Percentiles rank a stretch among this genome's conserved stretches.
Conservation (phyloP, 805 yeast species). For the Vanderwaltozyma polyspora region DNA sequence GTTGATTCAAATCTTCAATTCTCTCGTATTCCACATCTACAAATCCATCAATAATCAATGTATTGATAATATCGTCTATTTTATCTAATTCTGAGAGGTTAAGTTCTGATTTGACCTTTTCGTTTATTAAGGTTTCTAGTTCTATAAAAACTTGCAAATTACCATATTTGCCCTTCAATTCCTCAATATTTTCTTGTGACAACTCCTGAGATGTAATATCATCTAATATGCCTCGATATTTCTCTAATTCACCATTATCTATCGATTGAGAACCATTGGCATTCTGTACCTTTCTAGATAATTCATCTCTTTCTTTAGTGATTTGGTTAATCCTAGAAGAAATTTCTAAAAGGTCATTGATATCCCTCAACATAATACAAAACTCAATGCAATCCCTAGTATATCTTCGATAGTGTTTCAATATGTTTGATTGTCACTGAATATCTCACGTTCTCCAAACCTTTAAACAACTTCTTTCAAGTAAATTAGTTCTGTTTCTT, state of each 20-base stretch:
- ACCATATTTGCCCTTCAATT: slow-evolving; percentile 17
- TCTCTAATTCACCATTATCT: slow-evolving; percentile 1
- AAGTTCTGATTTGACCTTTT: slow-evolving; percentile 5
- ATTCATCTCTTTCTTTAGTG: slow-evolving; percentile 12
- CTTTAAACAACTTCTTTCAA: not conserved
- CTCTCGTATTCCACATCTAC: slow-evolving; percentile 1
- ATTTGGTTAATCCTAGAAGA: slow-evolving; percentile 19
- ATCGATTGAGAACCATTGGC: slow-evolving; percentile 3
- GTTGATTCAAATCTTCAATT: not conserved
- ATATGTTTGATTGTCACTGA: too few species aligned
- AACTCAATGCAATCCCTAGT: too few species aligned
- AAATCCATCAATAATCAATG: not conserved
- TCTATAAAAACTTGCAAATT: slow-evolving; percentile 10
- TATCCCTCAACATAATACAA: slow-evolving; percentile 9
- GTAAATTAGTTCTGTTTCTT: too few species aligned
- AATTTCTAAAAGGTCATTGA: slow-evolving; percentile 20
- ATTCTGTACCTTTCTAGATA: slow-evolving; percentile 12
- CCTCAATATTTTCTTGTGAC: slow-evolving; percentile 6
- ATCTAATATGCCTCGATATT: slow-evolving; percentile 11
- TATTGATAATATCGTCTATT: slow-evolving; percentile 2
- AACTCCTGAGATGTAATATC: slow-evolving; percentile 11
- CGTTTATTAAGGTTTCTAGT: slow-evolving; percentile 6
- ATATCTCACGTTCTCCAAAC: not conserved
- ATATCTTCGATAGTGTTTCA: too few species aligned
- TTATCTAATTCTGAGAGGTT: slow-evolving; percentile 2